Conservation (phyloP, 352 stramenopile genomes). For the Elongisporangium anandrum region DNA sequence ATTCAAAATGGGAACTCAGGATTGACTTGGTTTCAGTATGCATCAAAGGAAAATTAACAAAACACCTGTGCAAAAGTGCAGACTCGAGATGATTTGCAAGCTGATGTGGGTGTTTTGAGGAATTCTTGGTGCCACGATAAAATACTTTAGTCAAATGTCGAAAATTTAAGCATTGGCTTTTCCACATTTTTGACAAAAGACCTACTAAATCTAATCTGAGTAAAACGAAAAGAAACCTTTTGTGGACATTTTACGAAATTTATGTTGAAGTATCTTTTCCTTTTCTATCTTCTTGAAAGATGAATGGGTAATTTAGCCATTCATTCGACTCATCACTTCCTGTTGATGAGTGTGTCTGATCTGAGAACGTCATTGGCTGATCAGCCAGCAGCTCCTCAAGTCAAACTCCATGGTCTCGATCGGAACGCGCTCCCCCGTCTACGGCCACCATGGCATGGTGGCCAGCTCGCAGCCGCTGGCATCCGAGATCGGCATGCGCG, state of each 20-base stretch:
- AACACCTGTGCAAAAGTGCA: not conserved
- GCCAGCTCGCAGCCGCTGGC: slow-evolving; percentile 92
- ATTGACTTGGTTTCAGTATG: not conserved
- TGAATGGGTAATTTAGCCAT: not conserved
- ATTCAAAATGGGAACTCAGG: not conserved
- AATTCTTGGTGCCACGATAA: too few species aligned
- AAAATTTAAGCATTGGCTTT: too few species aligned
- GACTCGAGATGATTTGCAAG: not conserved
- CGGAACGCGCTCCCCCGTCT: slow-evolving; percentile 82
- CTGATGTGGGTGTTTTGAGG: not conserved
- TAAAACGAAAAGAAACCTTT: too few species aligned
- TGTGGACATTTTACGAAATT: not conserved
- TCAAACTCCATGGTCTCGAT: slow-evolving; percentile 37
- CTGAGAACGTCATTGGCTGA: not conserved
- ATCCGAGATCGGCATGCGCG: slow-evolving; percentile 88
- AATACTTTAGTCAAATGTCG: too few species aligned
- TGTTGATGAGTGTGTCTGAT: not conserved
- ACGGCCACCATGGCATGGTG: slow-evolving; percentile 89
- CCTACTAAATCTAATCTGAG: too few species aligned
- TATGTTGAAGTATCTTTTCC: not conserved
- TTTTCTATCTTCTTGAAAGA: not conserved
- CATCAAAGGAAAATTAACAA: not conserved
- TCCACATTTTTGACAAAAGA: not conserved
- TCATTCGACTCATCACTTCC: not conserved
- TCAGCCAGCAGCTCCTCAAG: not conserved